Evolutionary conservation across 768 basidiomycete genomes (phyloP), one percentile per base, ranked within the genome.

Genomic region (Tylopilus cervinicoccineus): DNA sequence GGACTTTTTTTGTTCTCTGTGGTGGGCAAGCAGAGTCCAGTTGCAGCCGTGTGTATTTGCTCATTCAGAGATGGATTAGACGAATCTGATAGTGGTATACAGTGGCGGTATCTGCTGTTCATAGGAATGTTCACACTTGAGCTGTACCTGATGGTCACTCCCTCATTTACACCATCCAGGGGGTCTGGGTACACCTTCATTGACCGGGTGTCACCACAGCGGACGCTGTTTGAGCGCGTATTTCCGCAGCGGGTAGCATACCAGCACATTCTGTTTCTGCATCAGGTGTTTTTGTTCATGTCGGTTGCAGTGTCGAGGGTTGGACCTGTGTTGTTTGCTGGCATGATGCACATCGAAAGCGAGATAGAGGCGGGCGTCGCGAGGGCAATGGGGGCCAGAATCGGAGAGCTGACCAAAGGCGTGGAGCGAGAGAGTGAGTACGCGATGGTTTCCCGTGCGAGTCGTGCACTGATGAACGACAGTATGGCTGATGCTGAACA

Each of bases 21-120:
- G 20, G 72, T 86, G 39, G 80, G 84, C 6, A 75, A 73, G 38
- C 71, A 74, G 6, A 84, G 78, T 54, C 72, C 79, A 6, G 72
- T 84, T 23, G 75, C 81, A 48, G 86, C 84, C 54, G 85, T 89
- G 65, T 61, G 87, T 77, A 47, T 38, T 34, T 17, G 47, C n/a
- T 43, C 42, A 23, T 45, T 40, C 31, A 36, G 20, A 36, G n/a
- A 43, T 36, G 56, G 12, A 52, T 43, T 28, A 8, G 47, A 47
- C 32, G n/a, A 1, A 45, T 51, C 60, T 60, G 41, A 57, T 44
- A 23, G 41, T 47, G 43, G 45, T 28, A 19, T 50, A 41, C 56
- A 90, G 88, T 93, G 90, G 90, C 81, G 89, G 14, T 89, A 86
- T 64, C 67, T 84, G 44, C 69, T 88, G n/a, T 87, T 84, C 57